Percentiles rank a stretch among this genome's conserved stretches.
Evolutionary conservation across 768 basidiomycete species (phyloP).

Genomic region (Pilatotrama ljubarskyi): DNA sequence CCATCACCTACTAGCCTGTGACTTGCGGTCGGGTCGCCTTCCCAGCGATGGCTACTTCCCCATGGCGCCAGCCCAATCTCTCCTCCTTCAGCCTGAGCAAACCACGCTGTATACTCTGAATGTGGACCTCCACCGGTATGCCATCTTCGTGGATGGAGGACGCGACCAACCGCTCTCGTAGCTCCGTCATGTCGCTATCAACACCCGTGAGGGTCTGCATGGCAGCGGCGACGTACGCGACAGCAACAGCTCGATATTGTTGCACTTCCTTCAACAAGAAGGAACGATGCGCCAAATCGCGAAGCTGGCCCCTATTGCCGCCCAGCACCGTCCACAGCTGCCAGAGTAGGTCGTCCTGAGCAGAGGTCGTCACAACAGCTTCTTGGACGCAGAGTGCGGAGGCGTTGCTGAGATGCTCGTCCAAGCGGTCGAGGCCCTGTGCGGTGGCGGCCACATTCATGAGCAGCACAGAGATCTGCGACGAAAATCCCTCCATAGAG

Average conservation of each 20-base stretch:
- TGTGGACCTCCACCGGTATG: too few species aligned
- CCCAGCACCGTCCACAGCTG: constrained; percentile 72
- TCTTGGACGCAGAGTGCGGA: constrained; percentile 62
- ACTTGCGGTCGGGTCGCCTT: too few species aligned
- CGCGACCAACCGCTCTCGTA: too few species aligned
- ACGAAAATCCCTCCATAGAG: constrained; percentile 59
- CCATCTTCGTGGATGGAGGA: too few species aligned
- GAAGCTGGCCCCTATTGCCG: constrained; percentile 51
- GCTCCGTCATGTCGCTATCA: constrained; percentile 68
- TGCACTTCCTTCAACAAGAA: constrained; percentile 53
- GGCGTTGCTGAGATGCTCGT: constrained; percentile 54
- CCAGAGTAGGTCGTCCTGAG: constrained; percentile 54
- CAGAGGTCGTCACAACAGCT: constrained; percentile 43
- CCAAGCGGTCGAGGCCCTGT: constrained; percentile 56
- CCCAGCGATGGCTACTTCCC: too few species aligned
- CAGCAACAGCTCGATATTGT: constrained; percentile 58
- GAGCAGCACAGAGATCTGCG: constrained; percentile 52
- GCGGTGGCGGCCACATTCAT: constrained; percentile 62
- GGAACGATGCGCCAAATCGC: constrained; percentile 50
- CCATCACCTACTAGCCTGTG: too few species aligned
- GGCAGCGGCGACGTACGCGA: constrained; percentile 61
- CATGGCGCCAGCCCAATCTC: too few species aligned
- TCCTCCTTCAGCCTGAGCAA: too few species aligned
- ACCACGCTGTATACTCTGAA: too few species aligned
- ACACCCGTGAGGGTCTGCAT: constrained; percentile 60